phyloP scores from a whole-genome alignment of 2,329 filamentous ascomycete species.

The Tolypocladium ovalisporum region DNA sequence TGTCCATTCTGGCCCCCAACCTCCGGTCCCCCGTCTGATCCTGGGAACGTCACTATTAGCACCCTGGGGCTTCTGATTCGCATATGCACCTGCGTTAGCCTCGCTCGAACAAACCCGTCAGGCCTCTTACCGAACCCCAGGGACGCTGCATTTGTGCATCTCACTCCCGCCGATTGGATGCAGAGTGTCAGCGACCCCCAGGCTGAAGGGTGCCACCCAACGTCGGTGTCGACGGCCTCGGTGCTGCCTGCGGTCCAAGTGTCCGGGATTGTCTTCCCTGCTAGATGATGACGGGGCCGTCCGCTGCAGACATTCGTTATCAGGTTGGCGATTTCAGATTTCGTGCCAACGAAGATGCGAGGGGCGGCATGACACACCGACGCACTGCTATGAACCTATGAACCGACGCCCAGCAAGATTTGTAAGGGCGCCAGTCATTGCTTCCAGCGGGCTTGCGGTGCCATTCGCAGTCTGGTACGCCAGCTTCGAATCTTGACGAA shows the following conservation, averaged over 20 bases:
- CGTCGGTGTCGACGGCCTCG: not conserved
- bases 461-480: not conserved
- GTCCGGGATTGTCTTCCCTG: not conserved
- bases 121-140: not conserved
- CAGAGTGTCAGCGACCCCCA: not conserved
- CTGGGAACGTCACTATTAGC: not conserved
- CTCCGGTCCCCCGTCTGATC: not conserved
- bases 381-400: not conserved
- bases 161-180: not conserved
- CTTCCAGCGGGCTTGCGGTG: not conserved
- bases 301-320: not conserved
- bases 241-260: not conserved
- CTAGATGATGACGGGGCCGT: not conserved
- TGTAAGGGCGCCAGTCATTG: not conserved
- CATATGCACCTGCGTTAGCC: conserved; percentile 1
- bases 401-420: not conserved
- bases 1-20: not conserved
- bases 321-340: not conserved
- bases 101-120: not conserved
- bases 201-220: not conserved
- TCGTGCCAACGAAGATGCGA: not conserved
- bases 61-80: not conserved
- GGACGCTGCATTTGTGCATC: not conserved
- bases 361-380: not conserved
- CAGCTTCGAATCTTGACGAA: not conserved